Conservation (phyloP, 495 filamentous ascomycete species). For the Chaetomium tenue region DNA sequence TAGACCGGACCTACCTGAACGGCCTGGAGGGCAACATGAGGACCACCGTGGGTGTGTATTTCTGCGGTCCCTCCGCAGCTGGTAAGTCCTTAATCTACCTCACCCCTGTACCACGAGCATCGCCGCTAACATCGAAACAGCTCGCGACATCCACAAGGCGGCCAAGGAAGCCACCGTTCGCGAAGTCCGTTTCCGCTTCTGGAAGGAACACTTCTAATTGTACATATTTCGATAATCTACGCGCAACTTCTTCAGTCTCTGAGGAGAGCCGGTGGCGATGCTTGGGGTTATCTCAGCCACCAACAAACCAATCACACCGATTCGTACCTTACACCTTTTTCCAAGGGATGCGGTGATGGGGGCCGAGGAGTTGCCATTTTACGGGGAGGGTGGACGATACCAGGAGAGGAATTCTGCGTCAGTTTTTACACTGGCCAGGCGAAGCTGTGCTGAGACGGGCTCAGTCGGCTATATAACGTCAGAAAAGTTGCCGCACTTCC, state of each 20-base stretch:
- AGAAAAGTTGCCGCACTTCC: not conserved
- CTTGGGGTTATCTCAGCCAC: not conserved
- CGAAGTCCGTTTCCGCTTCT: conserved; percentile 93
- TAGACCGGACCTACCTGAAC: conserved; percentile 77
- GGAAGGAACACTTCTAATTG: conserved; percentile 85
- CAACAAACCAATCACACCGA: not conserved
- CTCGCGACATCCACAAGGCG: conserved; percentile 80
- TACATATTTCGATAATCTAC: conserved; percentile 20
- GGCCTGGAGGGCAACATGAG: conserved; percentile 70
- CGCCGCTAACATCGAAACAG: conserved; percentile 50
- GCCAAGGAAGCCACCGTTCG: conserved; percentile 64
- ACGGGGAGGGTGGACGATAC: not conserved
- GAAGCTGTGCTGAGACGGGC: not conserved
- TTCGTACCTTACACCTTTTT: not conserved
- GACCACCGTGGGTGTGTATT: conserved; percentile 95
- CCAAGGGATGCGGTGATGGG: not conserved
- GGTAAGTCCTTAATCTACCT: conserved; percentile 37
- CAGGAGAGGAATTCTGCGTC: not conserved
- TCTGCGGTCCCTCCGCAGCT: conserved; percentile 69
- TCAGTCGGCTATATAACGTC: not conserved
- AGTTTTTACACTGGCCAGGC: not conserved
- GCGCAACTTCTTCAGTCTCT: not conserved
- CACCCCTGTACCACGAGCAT: not conserved
- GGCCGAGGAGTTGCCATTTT: not conserved
- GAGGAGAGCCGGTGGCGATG: not conserved